Percentiles rank a stretch among this genome's conserved stretches.
phyloP scores from a whole-genome alignment of 1,284 basidiomycete species.

The Phlebopus sp. region DNA sequence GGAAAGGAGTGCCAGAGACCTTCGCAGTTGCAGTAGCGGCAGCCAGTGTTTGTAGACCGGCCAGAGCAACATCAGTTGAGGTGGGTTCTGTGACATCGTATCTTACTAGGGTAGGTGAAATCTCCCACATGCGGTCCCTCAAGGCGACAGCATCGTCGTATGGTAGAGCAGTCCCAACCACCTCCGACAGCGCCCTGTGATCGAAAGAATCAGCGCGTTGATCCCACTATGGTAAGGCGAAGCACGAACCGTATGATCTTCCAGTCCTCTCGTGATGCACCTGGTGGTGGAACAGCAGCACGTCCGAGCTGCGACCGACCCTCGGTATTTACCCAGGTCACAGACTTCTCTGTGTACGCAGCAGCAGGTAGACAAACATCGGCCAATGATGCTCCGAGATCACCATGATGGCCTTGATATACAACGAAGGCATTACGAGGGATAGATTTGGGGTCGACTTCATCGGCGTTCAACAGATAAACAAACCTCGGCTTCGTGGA shows the following conservation, averaged over 20 bases:
- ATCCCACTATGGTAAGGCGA: background rate
- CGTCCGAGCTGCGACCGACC: conserved; percentile 91
- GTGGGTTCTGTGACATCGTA: conserved; percentile 86
- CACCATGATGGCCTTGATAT: conserved; percentile 99
- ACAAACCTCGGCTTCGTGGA: conserved; percentile 89
- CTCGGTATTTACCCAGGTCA: conserved; percentile 97
- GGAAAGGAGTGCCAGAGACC: conserved; percentile 62
- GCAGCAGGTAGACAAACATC: conserved; percentile 93
- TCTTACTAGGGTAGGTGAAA: conserved; percentile 87
- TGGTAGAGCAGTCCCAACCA: conserved; percentile 76
- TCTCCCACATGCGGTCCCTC: conserved; percentile 96
- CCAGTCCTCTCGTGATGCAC: conserved; percentile 96
- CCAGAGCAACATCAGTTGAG: conserved; percentile 66
- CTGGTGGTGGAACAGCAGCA: conserved; percentile 93
- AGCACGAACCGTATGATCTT: conserved; percentile 83
- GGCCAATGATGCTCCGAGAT: conserved; percentile 93
- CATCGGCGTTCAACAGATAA: conserved; percentile 96
- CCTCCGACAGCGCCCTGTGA: conserved; percentile 84
- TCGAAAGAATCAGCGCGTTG: conserved; percentile 2
- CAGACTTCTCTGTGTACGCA: conserved; percentile 95
- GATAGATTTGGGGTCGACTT: conserved; percentile 88
- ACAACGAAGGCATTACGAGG: conserved; percentile 96
- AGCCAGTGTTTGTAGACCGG: conserved; percentile 66
- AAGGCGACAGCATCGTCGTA: conserved; percentile 90
- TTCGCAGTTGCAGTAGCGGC: conserved; percentile 52